These are phyloP conservation scores for Paraurostyla sp. DNA, from an alignment of 73 alveolate genomes.

Conservation along the genomic window DNA sequence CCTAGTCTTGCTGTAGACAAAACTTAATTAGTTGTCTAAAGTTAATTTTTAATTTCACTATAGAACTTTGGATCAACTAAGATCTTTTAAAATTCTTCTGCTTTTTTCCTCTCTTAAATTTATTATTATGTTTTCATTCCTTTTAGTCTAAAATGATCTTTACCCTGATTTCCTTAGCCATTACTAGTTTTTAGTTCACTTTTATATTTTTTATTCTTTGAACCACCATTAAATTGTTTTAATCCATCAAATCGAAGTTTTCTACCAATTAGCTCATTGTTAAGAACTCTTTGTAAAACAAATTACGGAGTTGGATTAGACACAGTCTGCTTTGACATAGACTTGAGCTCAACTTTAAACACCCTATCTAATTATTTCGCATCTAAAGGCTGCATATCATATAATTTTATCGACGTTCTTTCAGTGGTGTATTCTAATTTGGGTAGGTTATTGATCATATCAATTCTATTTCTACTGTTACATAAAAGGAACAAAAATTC, in stretches of 20 bases:
- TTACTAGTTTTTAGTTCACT: neutral
- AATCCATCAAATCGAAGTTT: constrained; percentile 49
- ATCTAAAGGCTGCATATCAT: constrained; percentile 61
- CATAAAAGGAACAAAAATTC: constrained; percentile 66
- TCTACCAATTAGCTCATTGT: constrained; percentile 35
- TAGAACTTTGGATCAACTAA: constrained; percentile 49
- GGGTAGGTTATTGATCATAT: constrained; percentile 53
- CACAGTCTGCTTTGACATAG: neutral
- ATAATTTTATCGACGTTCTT: constrained; percentile 10
- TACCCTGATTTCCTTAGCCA: no score
- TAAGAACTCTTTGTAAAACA: constrained; percentile 5
- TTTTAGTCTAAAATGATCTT: neutral
- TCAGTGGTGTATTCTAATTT: constrained; percentile 29
- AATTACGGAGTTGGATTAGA: neutral
- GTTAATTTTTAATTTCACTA: neutral
- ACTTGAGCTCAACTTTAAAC: constrained; percentile 7
- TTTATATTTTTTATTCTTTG: neutral
- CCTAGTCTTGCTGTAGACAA: constrained; percentile 52
- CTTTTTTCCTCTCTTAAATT: neutral
- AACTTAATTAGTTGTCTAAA: constrained; percentile 17
- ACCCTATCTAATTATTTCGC: constrained; percentile 43
- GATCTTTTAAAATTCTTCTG: neutral
- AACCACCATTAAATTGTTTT: neutral
- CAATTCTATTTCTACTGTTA: constrained; percentile 41
- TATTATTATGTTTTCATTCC: neutral